Evolutionary conservation across 2,329 filamentous ascomycete species (phyloP).

Genomic region (Fusarium sp.): DNA sequence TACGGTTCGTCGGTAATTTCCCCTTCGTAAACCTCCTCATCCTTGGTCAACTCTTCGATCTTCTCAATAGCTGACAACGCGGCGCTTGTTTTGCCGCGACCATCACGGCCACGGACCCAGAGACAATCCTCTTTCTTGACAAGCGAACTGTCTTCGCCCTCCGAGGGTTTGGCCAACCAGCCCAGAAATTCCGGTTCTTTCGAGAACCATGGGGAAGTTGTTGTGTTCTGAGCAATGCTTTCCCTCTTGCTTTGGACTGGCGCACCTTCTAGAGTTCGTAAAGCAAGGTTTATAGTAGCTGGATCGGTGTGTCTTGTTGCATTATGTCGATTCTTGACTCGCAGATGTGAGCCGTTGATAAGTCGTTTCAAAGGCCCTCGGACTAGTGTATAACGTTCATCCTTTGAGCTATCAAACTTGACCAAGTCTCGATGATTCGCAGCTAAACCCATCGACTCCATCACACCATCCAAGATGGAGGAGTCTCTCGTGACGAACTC

Average conservation of each 20-base stretch:
- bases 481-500: slow-evolving; percentile 54
- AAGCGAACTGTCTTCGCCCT: not conserved
- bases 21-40: slow-evolving; percentile 44
- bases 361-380: slow-evolving; percentile 50
- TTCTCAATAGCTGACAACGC: slow-evolving; percentile 50
- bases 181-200: slow-evolving; percentile 48
- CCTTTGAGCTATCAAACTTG: slow-evolving; percentile 54
- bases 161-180: slow-evolving; percentile 45
- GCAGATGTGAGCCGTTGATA: slow-evolving; percentile 48
- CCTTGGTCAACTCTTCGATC: slow-evolving; percentile 45
- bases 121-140: slow-evolving; percentile 45
- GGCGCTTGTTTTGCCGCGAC: slow-evolving; percentile 54
- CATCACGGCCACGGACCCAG: slow-evolving; percentile 54
- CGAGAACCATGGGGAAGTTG: slow-evolving; percentile 51
- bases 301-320: slow-evolving; percentile 50
- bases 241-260: slow-evolving; percentile 49
- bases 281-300: slow-evolving; percentile 45
- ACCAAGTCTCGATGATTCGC: slow-evolving; percentile 53
- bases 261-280: slow-evolving; percentile 47
- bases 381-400: slow-evolving; percentile 49
- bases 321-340: slow-evolving; percentile 50
- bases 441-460: slow-evolving; percentile 48
- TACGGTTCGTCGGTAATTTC: slow-evolving; percentile 15
- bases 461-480: slow-evolving; percentile 48
- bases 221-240: slow-evolving; percentile 42